phyloP scores from a whole-genome alignment of 2,329 filamentous ascomycete genomes.

The Didymellaceae sp. region DNA sequence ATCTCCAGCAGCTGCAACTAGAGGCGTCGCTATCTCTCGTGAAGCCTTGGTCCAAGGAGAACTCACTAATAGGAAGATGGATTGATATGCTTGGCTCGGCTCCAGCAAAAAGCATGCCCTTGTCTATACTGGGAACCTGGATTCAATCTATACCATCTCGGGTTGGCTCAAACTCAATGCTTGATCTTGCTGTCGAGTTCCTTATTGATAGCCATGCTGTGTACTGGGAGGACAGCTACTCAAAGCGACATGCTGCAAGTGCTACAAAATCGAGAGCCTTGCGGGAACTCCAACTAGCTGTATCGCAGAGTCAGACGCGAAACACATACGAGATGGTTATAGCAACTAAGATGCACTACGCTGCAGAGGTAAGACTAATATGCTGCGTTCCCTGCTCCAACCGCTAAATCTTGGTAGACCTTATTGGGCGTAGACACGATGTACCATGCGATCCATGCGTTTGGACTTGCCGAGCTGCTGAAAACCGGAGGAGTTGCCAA shows the following conservation, averaged over 20 bases:
- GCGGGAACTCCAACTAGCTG: slow-evolving; percentile 30
- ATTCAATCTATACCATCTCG: slow-evolving; percentile 38
- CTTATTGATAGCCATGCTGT: slow-evolving; percentile 32
- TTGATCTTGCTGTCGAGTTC: slow-evolving; percentile 40
- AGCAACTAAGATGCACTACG: slow-evolving; percentile 40
- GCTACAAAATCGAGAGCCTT: slow-evolving; percentile 36
- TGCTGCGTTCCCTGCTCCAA: background rate
- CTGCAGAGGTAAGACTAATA: slow-evolving; percentile 30
- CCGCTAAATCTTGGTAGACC: slow-evolving; percentile 25
- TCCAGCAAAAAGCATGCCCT: slow-evolving; percentile 22
- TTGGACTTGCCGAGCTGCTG: slow-evolving; percentile 36
- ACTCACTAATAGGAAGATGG: slow-evolving; percentile 30
- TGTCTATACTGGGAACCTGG: slow-evolving; percentile 38
- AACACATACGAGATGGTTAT: slow-evolving; percentile 36
- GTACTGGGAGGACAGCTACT: slow-evolving; percentile 28
- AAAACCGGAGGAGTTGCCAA: slow-evolving; percentile 28
- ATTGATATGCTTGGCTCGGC: slow-evolving; percentile 30
- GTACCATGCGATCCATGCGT: slow-evolving; percentile 38
- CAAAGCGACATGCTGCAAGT: slow-evolving; percentile 26
- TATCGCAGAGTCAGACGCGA: slow-evolving; percentile 15
- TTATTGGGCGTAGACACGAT: slow-evolving; percentile 34
- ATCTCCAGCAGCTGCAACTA: slow-evolving; percentile 23
- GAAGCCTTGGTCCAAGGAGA: slow-evolving; percentile 27
- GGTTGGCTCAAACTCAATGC: slow-evolving; percentile 31
- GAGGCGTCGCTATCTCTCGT: slow-evolving; percentile 9